A percentile compares a stretch with the other conserved stretches of the same genome.
phyloP scores from a whole-genome alignment of 2,329 filamentous ascomycete genomes.

The Fusarium virguliforme region DNA sequence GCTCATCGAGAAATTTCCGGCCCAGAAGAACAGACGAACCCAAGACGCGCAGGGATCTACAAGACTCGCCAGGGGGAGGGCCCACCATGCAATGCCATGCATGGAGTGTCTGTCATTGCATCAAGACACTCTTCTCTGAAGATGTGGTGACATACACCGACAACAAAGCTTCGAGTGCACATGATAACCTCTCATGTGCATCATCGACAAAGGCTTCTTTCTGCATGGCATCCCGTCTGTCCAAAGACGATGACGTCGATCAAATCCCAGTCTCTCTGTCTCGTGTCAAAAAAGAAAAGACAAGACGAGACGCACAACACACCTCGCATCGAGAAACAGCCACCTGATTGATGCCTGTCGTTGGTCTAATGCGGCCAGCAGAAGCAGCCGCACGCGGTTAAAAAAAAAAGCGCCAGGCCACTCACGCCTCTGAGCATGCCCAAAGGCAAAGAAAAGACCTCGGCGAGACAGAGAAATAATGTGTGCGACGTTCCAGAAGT shows the following conservation, averaged over 20 bases:
- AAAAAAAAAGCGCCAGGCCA: constrained; percentile 11
- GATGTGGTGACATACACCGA: too few species aligned
- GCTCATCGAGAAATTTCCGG: constrained; percentile 35
- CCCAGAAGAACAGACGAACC: constrained; percentile 19
- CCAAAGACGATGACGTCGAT: constrained; percentile 23
- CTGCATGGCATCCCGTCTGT: constrained; percentile 3
- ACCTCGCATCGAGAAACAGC: constrained; percentile 39
- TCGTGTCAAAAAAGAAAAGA: constrained; percentile 9
- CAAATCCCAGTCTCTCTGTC: constrained; percentile 23
- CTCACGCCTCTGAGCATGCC: constrained; percentile 14
- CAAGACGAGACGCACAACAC: constrained; percentile 2
- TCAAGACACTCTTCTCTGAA: too few species aligned
- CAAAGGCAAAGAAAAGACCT: constrained; percentile 14
- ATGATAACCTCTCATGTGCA: constrained; percentile 16
- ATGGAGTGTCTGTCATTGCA: constrained; percentile 29
- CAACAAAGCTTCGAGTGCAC: background rate
- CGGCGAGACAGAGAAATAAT: constrained; percentile 3
- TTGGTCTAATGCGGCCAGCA: constrained; percentile 34
- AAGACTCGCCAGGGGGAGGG: constrained; percentile 32
- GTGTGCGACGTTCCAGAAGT: constrained; percentile 16
- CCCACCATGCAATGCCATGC: constrained; percentile 21
- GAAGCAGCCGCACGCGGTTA: constrained; percentile 14
- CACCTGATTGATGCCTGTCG: constrained; percentile 44
- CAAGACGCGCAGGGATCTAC: constrained; percentile 36
- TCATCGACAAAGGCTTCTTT: constrained; percentile 5